phyloP scores from a whole-genome alignment of 139 green algal genomes.

The Ettlia oleoabundans region DNA sequence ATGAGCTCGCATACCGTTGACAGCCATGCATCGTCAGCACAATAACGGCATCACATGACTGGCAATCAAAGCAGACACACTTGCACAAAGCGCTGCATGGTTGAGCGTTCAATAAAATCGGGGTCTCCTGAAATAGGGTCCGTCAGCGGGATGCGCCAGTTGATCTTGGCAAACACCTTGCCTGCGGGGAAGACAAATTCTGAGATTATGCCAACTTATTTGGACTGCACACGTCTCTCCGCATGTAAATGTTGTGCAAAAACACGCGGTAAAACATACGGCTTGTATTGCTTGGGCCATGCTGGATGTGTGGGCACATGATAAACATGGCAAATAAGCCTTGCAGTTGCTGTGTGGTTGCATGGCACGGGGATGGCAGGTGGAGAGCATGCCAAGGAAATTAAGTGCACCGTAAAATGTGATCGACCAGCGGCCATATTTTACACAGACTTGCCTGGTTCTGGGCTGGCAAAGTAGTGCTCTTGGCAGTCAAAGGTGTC shows the following conservation, averaged over 20 bases:
- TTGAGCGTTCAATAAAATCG: slow-evolving; percentile 80
- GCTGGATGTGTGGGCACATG: too few relatives aligned
- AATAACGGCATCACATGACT: not conserved
- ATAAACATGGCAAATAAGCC: too few relatives aligned
- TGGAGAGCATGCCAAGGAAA: too few relatives aligned
- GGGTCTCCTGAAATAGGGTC: slow-evolving; percentile 39
- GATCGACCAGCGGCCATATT: too few relatives aligned
- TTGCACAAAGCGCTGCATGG: slow-evolving; percentile 79
- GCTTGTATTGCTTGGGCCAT: too few relatives aligned
- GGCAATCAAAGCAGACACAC: not conserved
- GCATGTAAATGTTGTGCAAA: too few relatives aligned
- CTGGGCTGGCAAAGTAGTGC: slow-evolving; percentile 65
- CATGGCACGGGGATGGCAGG: too few relatives aligned
- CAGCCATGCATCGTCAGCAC: not conserved
- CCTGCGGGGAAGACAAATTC: slow-evolving; percentile 23
- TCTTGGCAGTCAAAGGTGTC: slow-evolving; percentile 91
- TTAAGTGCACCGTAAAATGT: too few relatives aligned
- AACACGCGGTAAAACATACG: too few relatives aligned
- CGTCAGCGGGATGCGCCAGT: slow-evolving; percentile 70
- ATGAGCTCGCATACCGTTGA: not conserved
- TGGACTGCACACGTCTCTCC: not conserved
- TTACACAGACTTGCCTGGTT: too few relatives aligned
- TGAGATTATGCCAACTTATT: slow-evolving; percentile 8
- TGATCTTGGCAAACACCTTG: slow-evolving; percentile 75
- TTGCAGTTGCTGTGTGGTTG: too few relatives aligned